Conservation (phyloP, 2,329 filamentous ascomycete genomes). For the Fusarium veterinarium region DNA sequence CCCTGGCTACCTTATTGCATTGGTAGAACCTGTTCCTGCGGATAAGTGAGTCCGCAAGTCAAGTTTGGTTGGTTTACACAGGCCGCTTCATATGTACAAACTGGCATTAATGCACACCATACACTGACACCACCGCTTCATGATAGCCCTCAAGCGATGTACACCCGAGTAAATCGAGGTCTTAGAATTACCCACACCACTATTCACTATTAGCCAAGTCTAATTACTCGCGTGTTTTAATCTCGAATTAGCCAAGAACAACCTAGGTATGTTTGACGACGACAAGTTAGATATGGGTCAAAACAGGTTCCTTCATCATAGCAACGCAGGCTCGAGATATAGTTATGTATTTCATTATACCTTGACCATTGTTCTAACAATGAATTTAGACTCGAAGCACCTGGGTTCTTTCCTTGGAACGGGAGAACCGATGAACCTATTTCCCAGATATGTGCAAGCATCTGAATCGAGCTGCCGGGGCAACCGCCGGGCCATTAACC, state of each 20-base stretch:
- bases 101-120: constrained; percentile 11
- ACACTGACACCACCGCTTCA: background rate
- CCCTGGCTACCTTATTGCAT: constrained; percentile 24
- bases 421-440: background rate
- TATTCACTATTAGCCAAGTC: background rate
- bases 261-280: background rate
- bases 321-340: background rate
- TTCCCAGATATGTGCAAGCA: constrained; percentile 16
- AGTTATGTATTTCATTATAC: background rate
- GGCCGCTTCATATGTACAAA: background rate
- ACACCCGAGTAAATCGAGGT: background rate
- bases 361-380: background rate
- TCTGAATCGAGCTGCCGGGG: constrained; percentile 35
- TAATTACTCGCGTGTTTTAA: constrained; percentile 5
- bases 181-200: background rate
- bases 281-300: background rate
- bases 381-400: background rate
- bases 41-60: background rate
- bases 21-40: constrained; percentile 24
- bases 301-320: background rate
- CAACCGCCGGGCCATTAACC: constrained; percentile 27
- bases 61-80: background rate
- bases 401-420: constrained; percentile 25
- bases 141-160: background rate
- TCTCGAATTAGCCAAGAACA: constrained; percentile 2